Conservation (phyloP, 2,329 filamentous ascomycete species). For the Cordyceps farinosa region DNA sequence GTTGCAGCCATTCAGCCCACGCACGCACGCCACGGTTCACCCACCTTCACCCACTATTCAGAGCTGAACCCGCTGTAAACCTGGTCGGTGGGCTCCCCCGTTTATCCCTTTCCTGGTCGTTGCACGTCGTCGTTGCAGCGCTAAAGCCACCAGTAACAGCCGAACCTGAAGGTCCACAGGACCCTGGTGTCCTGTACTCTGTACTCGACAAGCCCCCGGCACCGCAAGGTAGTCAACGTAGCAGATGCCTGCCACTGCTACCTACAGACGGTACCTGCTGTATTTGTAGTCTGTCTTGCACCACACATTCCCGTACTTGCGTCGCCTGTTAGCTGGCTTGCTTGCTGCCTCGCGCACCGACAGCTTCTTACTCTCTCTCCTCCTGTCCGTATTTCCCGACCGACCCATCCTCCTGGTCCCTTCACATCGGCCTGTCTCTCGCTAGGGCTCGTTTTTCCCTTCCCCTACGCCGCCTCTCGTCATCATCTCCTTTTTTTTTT, state of each 20-base stretch:
- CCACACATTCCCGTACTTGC: not conserved
- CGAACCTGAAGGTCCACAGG: not conserved
- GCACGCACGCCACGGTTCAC: not conserved
- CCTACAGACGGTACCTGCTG: not conserved
- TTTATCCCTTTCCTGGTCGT: not conserved
- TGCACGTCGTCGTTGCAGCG: not conserved
- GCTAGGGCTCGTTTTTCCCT: constrained; percentile 6
- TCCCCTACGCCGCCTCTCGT: constrained; percentile 8
- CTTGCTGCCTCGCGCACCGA: not conserved
- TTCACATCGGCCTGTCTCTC: constrained; percentile 8
- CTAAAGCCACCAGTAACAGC: constrained; percentile 4
- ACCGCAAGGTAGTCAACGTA: not conserved
- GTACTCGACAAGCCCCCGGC: not conserved
- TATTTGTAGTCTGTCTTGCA: not conserved
- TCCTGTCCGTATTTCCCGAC: constrained; percentile 12
- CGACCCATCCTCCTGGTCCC: constrained; percentile 11
- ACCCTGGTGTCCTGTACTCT: not conserved
- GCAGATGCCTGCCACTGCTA: not conserved
- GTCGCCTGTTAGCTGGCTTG: not conserved
- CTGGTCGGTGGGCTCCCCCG: not conserved
- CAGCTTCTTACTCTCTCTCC: not conserved
- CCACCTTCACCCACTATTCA: constrained; percentile 1
- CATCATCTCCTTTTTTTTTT: constrained; percentile 12
- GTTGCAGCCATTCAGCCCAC: not conserved
- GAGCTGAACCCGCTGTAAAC: constrained; percentile 2